phyloP scores from a whole-genome alignment of 1,139 yeast species.

The Meyerozyma athensensis region DNA sequence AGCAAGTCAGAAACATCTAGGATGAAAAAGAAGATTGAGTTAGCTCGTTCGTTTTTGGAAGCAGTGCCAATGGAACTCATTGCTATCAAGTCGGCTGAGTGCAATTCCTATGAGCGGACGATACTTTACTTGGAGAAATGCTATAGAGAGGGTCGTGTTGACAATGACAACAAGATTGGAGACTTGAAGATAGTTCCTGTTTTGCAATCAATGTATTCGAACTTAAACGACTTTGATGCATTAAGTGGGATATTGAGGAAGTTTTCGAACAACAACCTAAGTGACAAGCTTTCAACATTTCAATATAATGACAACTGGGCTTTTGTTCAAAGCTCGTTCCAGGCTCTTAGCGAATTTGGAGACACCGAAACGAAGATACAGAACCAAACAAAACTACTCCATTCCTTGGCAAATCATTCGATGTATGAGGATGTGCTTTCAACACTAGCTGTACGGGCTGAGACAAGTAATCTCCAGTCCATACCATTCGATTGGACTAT shows the following conservation, averaged over 20 bases:
- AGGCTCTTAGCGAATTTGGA: constrained; percentile 50
- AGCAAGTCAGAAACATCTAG: constrained; percentile 17
- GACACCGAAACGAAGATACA: constrained; percentile 25
- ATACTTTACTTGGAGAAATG: constrained; percentile 83
- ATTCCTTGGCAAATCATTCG: constrained; percentile 39
- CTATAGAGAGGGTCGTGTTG: constrained; percentile 42
- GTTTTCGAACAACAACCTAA: constrained; percentile 64
- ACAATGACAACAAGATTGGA: constrained; percentile 23
- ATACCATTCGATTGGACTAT: constrained; percentile 53
- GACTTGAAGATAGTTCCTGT: constrained; percentile 43
- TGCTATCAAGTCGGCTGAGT: constrained; percentile 76
- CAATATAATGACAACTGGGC: constrained; percentile 87
- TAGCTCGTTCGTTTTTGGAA: constrained; percentile 44
- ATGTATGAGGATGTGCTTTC: constrained; percentile 39
- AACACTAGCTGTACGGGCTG: constrained; percentile 26
- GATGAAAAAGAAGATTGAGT: constrained; percentile 26
- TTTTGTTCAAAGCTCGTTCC: constrained; percentile 82
- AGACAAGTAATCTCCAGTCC: constrained; percentile 18
- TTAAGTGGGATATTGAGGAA: constrained; percentile 79
- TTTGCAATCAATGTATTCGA: constrained; percentile 77
- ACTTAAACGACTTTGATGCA: constrained; percentile 84
- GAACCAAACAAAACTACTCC: constrained; percentile 32
- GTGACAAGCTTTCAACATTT: constrained; percentile 70
- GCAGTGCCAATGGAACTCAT: constrained; percentile 63
- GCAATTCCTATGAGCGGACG: constrained; percentile 84